These are phyloP conservation scores for Pichia eremophila DNA, from an alignment of 805 yeast genomes.

Conservation along the genomic window DNA sequence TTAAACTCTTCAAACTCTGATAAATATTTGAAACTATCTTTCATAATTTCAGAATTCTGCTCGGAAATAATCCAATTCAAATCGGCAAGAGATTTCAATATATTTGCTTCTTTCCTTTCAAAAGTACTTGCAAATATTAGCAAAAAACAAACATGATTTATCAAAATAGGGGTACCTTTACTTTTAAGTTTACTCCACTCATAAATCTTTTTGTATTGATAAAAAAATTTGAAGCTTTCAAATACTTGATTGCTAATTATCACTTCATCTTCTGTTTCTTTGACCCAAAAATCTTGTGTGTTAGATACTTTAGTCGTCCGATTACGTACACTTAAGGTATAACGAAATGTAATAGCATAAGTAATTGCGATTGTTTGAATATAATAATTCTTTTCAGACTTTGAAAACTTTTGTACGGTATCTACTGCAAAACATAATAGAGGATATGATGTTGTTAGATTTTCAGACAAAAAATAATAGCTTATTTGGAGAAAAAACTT, in stretches of 20 bases:
- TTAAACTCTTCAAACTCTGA: neutral
- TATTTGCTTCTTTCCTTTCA: neutral
- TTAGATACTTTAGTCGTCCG: too few species aligned
- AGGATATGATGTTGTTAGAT: too few species aligned
- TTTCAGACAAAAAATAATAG: too few species aligned
- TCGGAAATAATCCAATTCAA: slow-evolving; percentile 5
- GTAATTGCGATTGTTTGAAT: too few species aligned
- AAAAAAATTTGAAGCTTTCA: neutral
- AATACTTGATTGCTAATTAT: neutral
- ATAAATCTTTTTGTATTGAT: neutral
- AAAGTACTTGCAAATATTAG: neutral
- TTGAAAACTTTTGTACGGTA: too few species aligned
- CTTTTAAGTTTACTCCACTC: too few species aligned
- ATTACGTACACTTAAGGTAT: too few species aligned
- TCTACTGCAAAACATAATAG: too few species aligned
- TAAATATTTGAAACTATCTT: neutral
- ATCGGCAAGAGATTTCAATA: neutral
- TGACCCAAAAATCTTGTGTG: neutral
- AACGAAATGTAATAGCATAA: too few species aligned
- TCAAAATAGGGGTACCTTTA: too few species aligned
- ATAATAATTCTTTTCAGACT: too few species aligned
- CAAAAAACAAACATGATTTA: neutral
- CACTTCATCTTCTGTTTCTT: neutral
- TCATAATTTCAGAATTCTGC: neutral
- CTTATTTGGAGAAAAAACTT: too few species aligned